These are phyloP conservation scores for Lathyrus tuberosus DNA, from an alignment of 306 rosid genomes.

Conservation along the genomic window DNA sequence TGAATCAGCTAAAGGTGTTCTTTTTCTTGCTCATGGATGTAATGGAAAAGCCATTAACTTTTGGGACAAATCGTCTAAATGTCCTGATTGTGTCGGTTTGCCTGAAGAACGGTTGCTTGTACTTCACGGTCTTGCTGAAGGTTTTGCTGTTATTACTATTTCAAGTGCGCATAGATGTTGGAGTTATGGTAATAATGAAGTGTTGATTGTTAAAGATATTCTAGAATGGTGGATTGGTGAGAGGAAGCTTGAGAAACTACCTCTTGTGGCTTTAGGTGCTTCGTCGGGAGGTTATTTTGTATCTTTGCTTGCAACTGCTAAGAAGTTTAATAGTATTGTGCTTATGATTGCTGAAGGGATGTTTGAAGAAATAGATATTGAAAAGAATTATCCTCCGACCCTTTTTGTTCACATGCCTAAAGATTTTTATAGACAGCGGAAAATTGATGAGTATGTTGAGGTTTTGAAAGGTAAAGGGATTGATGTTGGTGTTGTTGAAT, in stretches of 20 bases:
- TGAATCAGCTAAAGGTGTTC: conserved; percentile 74
- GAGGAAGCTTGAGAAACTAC: conserved; percentile 67
- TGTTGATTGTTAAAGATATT: conserved; percentile 57
- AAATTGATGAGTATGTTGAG: conserved; percentile 57
- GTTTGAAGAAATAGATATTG: conserved; percentile 63
- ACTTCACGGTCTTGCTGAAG: conserved; percentile 70
- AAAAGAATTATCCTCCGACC: conserved; percentile 70
- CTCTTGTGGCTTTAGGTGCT: conserved; percentile 86
- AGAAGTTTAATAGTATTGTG: conserved; percentile 64
- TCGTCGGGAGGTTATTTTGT: conserved; percentile 93
- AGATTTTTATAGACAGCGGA: conserved; percentile 68
- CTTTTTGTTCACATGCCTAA: conserved; percentile 96
- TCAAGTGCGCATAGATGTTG: conserved; percentile 80
- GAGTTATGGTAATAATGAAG: conserved; percentile 62
- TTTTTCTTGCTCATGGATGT: conserved; percentile 95
- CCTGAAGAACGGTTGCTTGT: conserved; percentile 84
- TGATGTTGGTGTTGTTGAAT: conserved; percentile 73
- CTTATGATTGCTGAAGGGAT: conserved; percentile 89
- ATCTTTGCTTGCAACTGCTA: conserved; percentile 68
- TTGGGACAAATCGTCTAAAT: conserved; percentile 73
- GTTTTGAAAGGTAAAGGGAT: conserved; percentile 65
- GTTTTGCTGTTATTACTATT: conserved; percentile 70
- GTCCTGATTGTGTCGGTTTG: conserved; percentile 79
- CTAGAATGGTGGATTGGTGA: conserved; percentile 70
- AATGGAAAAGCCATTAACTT: conserved; percentile 71